These are phyloP conservation scores for Eutypella sp. DNA, from an alignment of 2,329 filamentous ascomycete genomes.

Conservation along the genomic window DNA sequence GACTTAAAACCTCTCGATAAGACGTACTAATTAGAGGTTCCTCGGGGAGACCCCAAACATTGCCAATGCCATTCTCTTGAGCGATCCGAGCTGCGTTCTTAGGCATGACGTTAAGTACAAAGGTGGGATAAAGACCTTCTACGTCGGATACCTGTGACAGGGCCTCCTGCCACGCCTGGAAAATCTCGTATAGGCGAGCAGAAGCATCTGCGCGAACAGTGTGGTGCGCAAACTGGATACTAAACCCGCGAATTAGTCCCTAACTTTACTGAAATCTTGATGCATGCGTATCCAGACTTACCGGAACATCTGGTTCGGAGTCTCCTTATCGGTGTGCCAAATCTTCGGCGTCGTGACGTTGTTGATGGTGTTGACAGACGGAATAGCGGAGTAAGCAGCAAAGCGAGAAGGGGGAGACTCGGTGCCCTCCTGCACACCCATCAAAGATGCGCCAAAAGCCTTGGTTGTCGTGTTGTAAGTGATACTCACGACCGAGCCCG, in stretches of 20 bases:
- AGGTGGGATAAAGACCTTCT: slow-evolving; percentile 31
- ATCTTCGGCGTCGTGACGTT: slow-evolving; percentile 23
- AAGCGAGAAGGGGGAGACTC: slow-evolving; percentile 28
- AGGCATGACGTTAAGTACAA: slow-evolving; percentile 28
- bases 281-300: slow-evolving; percentile 6
- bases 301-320: slow-evolving; percentile 32
- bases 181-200: slow-evolving; percentile 25
- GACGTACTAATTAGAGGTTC: slow-evolving; percentile 28
- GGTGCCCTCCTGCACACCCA: slow-evolving; percentile 30
- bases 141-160: slow-evolving; percentile 30
- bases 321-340: slow-evolving; percentile 23
- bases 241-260: slow-evolving; percentile 3
- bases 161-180: slow-evolving; percentile 28
- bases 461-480: slow-evolving; percentile 25
- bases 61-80: slow-evolving; percentile 32
- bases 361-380: slow-evolving; percentile 14
- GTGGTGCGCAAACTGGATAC: slow-evolving; percentile 31
- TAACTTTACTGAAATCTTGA: not conserved
- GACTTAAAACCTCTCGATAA: too few species aligned
- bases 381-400: slow-evolving; percentile 27
- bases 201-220: slow-evolving; percentile 31
- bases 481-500: slow-evolving; percentile 28
- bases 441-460: slow-evolving; percentile 14
- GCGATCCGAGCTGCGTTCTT: slow-evolving; percentile 23
- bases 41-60: slow-evolving; percentile 31